Conservation (phyloP, 768 basidiomycete genomes). For the Boletus fagicola region DNA sequence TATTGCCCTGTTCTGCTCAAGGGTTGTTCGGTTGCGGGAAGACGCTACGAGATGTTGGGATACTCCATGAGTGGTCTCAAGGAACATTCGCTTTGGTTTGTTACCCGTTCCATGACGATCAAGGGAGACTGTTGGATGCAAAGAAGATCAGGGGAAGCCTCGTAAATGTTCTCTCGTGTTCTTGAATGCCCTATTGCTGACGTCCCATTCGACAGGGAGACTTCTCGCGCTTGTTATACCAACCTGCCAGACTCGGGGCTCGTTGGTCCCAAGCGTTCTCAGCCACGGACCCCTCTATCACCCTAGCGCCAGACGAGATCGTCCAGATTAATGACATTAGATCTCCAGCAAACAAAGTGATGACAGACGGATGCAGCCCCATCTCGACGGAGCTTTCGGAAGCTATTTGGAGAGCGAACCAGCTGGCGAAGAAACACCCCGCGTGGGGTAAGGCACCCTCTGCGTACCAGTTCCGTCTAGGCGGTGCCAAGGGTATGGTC, state of each 20-base stretch:
- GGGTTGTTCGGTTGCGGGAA: conserved; percentile 42
- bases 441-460: conserved; percentile 33
- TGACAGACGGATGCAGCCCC: conserved; percentile 54
- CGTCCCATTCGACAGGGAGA: conserved; percentile 33
- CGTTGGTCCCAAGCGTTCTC: conserved; percentile 56
- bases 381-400: conserved; percentile 40
- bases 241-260: conserved; percentile 51
- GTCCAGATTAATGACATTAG: conserved; percentile 28
- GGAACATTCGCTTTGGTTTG: conserved; percentile 50
- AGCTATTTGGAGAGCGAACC: conserved; percentile 38
- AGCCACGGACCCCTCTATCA: conserved; percentile 46
- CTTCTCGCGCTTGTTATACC: conserved; percentile 35
- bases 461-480: conserved; percentile 44
- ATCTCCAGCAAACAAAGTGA: conserved; percentile 31
- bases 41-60: conserved; percentile 45
- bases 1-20: conserved; percentile 35
- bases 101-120: conserved; percentile 38
- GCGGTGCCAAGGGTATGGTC: conserved; percentile 50
- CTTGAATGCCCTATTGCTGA: neutral
- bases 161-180: conserved; percentile 21
- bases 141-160: conserved; percentile 32
- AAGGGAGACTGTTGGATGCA: conserved; percentile 27
- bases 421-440: conserved; percentile 25
- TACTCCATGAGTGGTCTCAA: conserved; percentile 54
- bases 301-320: conserved; percentile 38